Conservation (phyloP, 805 yeast genomes). For the Wickerhamiella australiensis region DNA sequence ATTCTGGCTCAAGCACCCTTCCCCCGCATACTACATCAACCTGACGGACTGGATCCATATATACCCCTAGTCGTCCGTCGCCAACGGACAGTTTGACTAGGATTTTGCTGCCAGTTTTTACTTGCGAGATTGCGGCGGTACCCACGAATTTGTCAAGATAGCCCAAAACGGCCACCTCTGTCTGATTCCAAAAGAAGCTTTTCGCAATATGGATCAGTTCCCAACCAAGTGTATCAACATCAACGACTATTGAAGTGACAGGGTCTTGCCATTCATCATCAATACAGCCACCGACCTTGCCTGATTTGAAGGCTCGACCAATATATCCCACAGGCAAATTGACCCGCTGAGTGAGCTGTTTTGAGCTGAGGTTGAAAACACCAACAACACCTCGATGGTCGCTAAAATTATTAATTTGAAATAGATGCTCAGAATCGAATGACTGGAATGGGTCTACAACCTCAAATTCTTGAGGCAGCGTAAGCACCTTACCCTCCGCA, state of each 20-base stretch:
- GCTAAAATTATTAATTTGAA: constrained; percentile 14
- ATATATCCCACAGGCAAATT: not conserved
- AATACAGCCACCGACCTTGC: not conserved
- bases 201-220: constrained; percentile 14
- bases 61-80: not conserved
- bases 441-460: constrained; percentile 17
- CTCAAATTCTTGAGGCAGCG: constrained; percentile 12
- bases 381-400: constrained; percentile 6
- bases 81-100: not conserved
- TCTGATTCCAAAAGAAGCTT: constrained; percentile 4
- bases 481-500: constrained; percentile 9
- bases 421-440: constrained; percentile 10
- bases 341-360: not conserved
- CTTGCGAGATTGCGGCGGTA: constrained; percentile 10
- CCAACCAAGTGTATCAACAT: constrained; percentile 16
- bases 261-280: constrained; percentile 3
- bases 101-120: not conserved
- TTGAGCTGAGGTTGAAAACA: constrained; percentile 12
- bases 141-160: constrained; percentile 17
- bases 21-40: not conserved
- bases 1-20: not conserved
- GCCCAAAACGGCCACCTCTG: constrained; percentile 15
- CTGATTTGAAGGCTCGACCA: constrained; percentile 4
- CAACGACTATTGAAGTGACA: not conserved
- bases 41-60: not conserved